Percentiles rank a stretch among this genome's conserved stretches.
Evolutionary conservation across 345 rosid genomes (phyloP).

Genomic region (Aquilaria yunnanensis): DNA sequence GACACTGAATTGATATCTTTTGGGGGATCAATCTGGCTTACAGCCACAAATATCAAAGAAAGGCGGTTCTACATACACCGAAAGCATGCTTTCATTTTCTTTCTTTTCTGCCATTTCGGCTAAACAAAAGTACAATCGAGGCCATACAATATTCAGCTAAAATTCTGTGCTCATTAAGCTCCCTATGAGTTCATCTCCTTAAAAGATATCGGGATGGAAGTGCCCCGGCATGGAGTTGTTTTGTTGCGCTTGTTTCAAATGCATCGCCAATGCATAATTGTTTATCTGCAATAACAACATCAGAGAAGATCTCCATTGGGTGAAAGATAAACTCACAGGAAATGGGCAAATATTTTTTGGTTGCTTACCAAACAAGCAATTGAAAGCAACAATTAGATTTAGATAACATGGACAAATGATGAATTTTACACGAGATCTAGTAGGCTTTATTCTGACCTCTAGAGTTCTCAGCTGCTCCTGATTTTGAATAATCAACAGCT

Average conservation of each 20-base stretch:
- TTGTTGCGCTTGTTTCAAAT: slow-evolving; percentile 62
- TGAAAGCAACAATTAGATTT: background rate
- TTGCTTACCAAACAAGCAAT: too few relatives aligned
- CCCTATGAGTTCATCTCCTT: slow-evolving; percentile 6
- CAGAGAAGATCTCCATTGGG: background rate
- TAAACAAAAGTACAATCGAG: too few relatives aligned
- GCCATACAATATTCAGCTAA: too few relatives aligned
- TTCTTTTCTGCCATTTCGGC: too few relatives aligned
- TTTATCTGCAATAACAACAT: slow-evolving; percentile 39
- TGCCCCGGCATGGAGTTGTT: slow-evolving; percentile 59
- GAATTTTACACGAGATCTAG: background rate
- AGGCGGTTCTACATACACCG: slow-evolving; percentile 3
- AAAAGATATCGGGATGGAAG: slow-evolving; percentile 75
- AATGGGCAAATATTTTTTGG: background rate
- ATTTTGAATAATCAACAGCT: slow-evolving; percentile 63
- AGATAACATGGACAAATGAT: background rate
- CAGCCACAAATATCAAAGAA: background rate
- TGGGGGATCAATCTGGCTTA: too few relatives aligned
- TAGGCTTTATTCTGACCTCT: slow-evolving; percentile 38
- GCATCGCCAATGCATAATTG: slow-evolving; percentile 78
- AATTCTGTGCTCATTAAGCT: background rate
- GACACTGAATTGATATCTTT: too few relatives aligned
- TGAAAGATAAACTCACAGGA: background rate
- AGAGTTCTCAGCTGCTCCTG: slow-evolving; percentile 70
- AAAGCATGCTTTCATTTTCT: slow-evolving; percentile 6